Evolutionary conservation across 2,329 filamentous ascomycete species (phyloP).

Genomic region (Cytospora piceae): DNA sequence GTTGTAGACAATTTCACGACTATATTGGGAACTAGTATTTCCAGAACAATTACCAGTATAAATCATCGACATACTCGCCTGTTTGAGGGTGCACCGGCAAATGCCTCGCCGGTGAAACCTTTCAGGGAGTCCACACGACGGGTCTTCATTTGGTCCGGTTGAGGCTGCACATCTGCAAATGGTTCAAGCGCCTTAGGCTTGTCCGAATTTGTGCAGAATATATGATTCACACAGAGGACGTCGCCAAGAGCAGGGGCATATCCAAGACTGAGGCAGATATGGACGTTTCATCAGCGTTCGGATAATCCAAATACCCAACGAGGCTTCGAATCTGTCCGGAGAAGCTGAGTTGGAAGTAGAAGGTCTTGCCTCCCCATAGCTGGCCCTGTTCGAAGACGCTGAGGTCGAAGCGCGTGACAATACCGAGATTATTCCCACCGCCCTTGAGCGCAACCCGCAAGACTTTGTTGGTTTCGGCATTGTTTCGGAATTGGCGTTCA

Average conservation of each 20-base stretch:
- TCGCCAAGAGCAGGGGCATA: slow-evolving; percentile 25
- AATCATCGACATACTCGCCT: slow-evolving; percentile 2
- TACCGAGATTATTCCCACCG: too few species aligned
- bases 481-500: too few species aligned
- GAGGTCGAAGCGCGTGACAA: too few species aligned
- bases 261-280: slow-evolving; percentile 30
- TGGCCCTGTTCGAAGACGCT: too few species aligned
- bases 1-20: too few species aligned
- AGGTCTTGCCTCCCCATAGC: too few species aligned
- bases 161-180: slow-evolving; percentile 31
- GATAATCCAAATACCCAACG: slow-evolving; percentile 9
- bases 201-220: too few species aligned
- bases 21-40: too few species aligned
- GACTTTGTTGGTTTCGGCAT: too few species aligned
- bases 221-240: slow-evolving; percentile 24
- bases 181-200: slow-evolving; percentile 29
- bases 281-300: slow-evolving; percentile 21
- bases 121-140: slow-evolving; percentile 29
- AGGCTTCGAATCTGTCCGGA: slow-evolving; percentile 5
- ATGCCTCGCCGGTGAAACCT: slow-evolving; percentile 29
- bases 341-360: not conserved
- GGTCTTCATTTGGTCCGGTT: slow-evolving; percentile 31
- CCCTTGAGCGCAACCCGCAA: too few species aligned
- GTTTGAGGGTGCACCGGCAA: slow-evolving; percentile 23
- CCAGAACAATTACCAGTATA: not conserved